phyloP scores from a whole-genome alignment of 2,329 filamentous ascomycete genomes.

The Colletotrichum somersetense region DNA sequence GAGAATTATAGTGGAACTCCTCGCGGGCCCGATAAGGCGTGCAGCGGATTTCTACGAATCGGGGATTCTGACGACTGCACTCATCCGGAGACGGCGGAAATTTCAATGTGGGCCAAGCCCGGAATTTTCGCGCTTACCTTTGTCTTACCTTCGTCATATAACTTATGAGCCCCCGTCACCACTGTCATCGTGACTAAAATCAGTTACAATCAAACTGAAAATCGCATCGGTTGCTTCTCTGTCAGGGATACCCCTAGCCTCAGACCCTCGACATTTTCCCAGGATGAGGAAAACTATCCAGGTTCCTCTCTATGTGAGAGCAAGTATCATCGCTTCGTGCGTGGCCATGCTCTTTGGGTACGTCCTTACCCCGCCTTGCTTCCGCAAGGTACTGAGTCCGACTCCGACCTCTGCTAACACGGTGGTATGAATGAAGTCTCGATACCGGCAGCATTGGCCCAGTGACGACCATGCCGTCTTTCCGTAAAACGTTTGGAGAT shows the following conservation, averaged over 20 bases:
- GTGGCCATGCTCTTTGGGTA: conserved; percentile 52
- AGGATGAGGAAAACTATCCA: conserved; percentile 8
- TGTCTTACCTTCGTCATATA: not conserved
- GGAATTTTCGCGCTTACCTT: not conserved
- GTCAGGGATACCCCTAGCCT: not conserved
- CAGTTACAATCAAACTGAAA: not conserved
- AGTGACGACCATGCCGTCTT: conserved; percentile 69
- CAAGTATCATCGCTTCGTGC: conserved; percentile 48
- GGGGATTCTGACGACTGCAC: not conserved
- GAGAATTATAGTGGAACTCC: not conserved
- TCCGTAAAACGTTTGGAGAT: conserved; percentile 62
- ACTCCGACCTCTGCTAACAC: conserved; percentile 2
- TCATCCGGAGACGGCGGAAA: not conserved
- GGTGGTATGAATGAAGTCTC: conserved; percentile 40
- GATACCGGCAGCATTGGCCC: conserved; percentile 69
- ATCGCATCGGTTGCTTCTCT: not conserved
- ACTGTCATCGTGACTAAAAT: not conserved
- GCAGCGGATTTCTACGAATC: not conserved
- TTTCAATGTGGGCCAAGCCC: not conserved
- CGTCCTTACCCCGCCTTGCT: not conserved
- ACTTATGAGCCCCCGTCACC: not conserved
- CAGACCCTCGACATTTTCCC: not conserved
- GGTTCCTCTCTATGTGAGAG: conserved; percentile 48
- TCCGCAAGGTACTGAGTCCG: not conserved
- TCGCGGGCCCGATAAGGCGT: not conserved